These are phyloP conservation scores for Leptoxyphium fumago DNA, from an alignment of 2,329 filamentous ascomycete species.

Conservation along the genomic window DNA sequence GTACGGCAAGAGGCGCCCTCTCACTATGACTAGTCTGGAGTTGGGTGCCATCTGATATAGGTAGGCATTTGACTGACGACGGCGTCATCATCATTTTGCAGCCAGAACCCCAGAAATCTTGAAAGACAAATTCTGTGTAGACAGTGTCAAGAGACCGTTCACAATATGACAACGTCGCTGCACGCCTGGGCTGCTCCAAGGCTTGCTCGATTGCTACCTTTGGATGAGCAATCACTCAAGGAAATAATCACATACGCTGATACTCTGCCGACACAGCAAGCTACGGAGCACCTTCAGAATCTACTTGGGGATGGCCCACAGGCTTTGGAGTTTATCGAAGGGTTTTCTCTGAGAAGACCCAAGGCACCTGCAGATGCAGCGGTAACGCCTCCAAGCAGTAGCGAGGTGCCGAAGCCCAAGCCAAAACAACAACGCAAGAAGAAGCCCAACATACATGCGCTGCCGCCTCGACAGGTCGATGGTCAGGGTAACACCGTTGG, in stretches of 20 bases:
- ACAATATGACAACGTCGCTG: constrained; percentile 12
- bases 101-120: too few relatives aligned
- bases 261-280: constrained; percentile 60
- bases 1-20: too few relatives aligned
- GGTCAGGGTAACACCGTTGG: constrained; percentile 50
- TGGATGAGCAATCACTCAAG: constrained; percentile 70
- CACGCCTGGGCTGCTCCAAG: constrained; percentile 48
- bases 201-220: constrained; percentile 63
- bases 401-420: constrained; percentile 24
- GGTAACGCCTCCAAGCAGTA: constrained; percentile 10
- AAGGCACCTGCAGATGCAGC: constrained; percentile 14
- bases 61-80: too few relatives aligned
- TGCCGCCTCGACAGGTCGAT: constrained; percentile 32
- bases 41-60: too few relatives aligned
- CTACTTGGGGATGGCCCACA: constrained; percentile 75
- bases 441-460: constrained; percentile 22
- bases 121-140: too few relatives aligned
- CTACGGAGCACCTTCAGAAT: constrained; percentile 73
- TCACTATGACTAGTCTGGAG: too few relatives aligned
- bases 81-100: too few relatives aligned
- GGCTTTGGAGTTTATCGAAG: constrained; percentile 54
- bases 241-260: constrained; percentile 73
- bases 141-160: neutral
- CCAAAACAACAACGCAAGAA: constrained; percentile 26
- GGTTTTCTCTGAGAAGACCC: constrained; percentile 54